Percentiles rank a stretch among this genome's conserved stretches.
phyloP scores from a whole-genome alignment of 2,329 filamentous ascomycete species.

The Aspergillus udagawae region DNA sequence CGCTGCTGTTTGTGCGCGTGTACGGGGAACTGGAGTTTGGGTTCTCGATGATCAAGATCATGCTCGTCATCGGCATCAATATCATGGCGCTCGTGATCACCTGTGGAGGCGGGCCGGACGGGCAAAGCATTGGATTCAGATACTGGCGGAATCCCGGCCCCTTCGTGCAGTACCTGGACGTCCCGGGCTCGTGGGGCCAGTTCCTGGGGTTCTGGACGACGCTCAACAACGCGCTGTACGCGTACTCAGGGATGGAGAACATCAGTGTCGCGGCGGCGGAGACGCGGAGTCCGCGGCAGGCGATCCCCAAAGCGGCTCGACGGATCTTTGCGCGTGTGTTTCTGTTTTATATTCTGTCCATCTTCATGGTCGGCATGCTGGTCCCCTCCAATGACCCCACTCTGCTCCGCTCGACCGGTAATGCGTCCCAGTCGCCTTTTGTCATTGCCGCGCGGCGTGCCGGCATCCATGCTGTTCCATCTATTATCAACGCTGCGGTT shows the following conservation, averaged over 20 bases:
- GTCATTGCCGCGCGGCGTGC: background rate
- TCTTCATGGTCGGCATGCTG: background rate
- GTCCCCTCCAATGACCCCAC: background rate
- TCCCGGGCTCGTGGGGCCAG: conserved; percentile 40
- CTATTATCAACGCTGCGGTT: background rate
- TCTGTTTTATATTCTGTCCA: background rate
- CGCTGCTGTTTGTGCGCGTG: background rate
- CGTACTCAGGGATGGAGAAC: conserved; percentile 41
- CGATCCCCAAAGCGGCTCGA: background rate
- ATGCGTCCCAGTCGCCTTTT: background rate
- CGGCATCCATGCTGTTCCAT: background rate
- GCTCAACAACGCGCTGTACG: conserved; percentile 21
- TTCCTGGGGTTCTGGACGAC: conserved; percentile 42
- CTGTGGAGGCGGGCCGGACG: background rate
- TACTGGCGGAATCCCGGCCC: background rate
- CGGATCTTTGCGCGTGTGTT: background rate
- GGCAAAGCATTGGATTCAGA: background rate
- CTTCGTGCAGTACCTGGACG: conserved; percentile 30
- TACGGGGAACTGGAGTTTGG: background rate
- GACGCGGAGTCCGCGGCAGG: background rate
- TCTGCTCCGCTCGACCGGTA: background rate
- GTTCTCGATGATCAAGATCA: background rate
- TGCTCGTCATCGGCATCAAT: background rate
- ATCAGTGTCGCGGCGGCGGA: background rate
- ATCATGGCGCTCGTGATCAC: background rate